Conservation (phyloP, 2,329 filamentous ascomycete genomes). For the Claviceps digitariae region DNA sequence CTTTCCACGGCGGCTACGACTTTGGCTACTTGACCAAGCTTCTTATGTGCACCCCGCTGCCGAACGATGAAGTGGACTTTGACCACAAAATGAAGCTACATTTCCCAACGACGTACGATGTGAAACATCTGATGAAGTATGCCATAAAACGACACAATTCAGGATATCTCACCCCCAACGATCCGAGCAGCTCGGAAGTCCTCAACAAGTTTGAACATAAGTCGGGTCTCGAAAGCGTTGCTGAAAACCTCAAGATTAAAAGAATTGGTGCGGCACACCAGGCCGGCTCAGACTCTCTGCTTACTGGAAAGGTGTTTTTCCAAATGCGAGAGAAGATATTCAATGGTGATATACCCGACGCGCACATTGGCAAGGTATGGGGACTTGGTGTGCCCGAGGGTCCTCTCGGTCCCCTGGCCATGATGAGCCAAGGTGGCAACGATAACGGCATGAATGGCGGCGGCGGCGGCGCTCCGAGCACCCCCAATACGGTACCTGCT, state of each 20-base stretch:
- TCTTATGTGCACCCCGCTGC: constrained; percentile 68
- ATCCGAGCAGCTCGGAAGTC: constrained; percentile 55
- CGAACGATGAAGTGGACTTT: constrained; percentile 82
- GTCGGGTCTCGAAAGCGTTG: constrained; percentile 83
- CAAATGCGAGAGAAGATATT: constrained; percentile 83
- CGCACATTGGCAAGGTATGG: constrained; percentile 86
- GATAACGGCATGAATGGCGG: constrained; percentile 22
- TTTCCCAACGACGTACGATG: constrained; percentile 88
- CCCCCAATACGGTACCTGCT: constrained; percentile 53
- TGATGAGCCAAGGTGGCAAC: constrained; percentile 20
- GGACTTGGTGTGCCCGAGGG: constrained; percentile 65
- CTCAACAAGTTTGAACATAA: constrained; percentile 79
- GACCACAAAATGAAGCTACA: constrained; percentile 79
- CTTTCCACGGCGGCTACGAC: constrained; percentile 95
- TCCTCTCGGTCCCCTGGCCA: constrained; percentile 18
- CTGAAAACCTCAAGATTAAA: constrained; percentile 83
- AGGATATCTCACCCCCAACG: constrained; percentile 48
- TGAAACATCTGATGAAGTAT: constrained; percentile 93
- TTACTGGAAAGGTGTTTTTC: constrained; percentile 93
- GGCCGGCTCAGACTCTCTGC: constrained; percentile 81
- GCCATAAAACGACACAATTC: constrained; percentile 58
- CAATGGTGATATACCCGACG: constrained; percentile 63
- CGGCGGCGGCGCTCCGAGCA: constrained; percentile 37
- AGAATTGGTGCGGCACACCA: constrained; percentile 80
- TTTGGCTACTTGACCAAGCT: constrained; percentile 96